Base-by-base conservation (phyloP, 257 asterid species). In the Schizonepeta tenuifolia region DNA sequence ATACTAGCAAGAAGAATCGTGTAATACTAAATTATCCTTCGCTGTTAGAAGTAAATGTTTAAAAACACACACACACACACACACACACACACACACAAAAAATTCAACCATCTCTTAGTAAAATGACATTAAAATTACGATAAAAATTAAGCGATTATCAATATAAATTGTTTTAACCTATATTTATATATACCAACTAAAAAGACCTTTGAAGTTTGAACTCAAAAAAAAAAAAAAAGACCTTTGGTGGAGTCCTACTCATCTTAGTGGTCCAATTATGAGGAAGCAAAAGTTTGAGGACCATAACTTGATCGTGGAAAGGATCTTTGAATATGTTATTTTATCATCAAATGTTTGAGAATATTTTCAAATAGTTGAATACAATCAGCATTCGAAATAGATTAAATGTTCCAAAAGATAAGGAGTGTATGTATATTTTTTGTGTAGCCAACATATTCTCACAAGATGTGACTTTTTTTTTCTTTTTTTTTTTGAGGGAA, bases 321-420 rank as follows among this genome's bases (percentile, higher is more conserved):
- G 20, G 55, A 21, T 64, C 1, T 18, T 10, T 36, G 49, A 35
- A 36, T 31, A 59, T 4, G 11, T 5, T 9, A 0, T 28, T 13
- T 28, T 28, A 5, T 28, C 9, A 53, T 57, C 33, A n/a, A 26
- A 33, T 61, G 28, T 61, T 38, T 36, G 68, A 38, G 68, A 63
- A 63, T 38, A 38, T 7, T 36, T 62, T 36, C 51, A 62, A 61
- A 17, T 15, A 61, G 4, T 1, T n/a, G 26, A 38, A 7, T 38
- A 38, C 2, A 35, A 17, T 62, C 17, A 36, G 31, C 33, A 62
- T 36, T 5, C 6, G 68, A 18, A 18, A 36, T 40, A 24, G 38
- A 64, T 64, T 13, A 64, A 41, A 64, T 64, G 55, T 64, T 64
- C 69, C 69, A 20, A 22, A 21, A 40, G 53, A 63, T 40, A 63